Evolutionary conservation across 257 asterid genomes (phyloP), one percentile per base, ranked within the genome.

Genomic region (Fraxinus cuspidata): DNA sequence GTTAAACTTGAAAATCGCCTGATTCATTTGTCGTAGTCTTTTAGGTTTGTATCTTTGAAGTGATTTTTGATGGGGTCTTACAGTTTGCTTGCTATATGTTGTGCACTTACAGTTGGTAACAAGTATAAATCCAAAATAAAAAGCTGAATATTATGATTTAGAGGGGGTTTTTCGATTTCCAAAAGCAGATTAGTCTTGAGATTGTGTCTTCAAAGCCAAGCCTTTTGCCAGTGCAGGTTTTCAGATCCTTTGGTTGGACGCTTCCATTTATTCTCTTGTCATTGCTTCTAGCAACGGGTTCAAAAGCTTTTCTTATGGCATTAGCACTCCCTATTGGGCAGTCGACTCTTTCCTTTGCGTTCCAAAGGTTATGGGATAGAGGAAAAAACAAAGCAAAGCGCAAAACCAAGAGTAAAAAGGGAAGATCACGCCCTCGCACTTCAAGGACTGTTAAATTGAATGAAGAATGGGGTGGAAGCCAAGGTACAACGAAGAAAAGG

Each of bases 231-330:
- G 74, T 87, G 85, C 92, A 95, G 98, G 98, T 88, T 68, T 92
- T 95, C 70, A 66, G 85, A 74, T 85, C 97, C 49, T 93, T 74
- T 38, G 97, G 98, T 69, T 89, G 87, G 96, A 25, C 72, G 75
- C 88, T 92, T 80, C 97, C 97, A 5, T 81, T 85, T 44, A 85
- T 92, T 44, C 9, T 93, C 28, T 0, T 84, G 6, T 84, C 92
- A 5, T 7, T 89, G 86, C 86, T 95, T 37, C 74, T 93, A 18
- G 81, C 87, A 18, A 88, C 84, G 37, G 99, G 97, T 64, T 89
- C 74, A n/a, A 92, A 91, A 86, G 93, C 99, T 72, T 92, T 95
- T 83, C 94, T 90, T 47, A 4, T 93, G 85, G 91, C 98, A 44
- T 79, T 92, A 72, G 90, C 93, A 60, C 77, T 90, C 31, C 90